Conservation (phyloP, 1,139 yeast species). For the Candida freyschussii region DNA sequence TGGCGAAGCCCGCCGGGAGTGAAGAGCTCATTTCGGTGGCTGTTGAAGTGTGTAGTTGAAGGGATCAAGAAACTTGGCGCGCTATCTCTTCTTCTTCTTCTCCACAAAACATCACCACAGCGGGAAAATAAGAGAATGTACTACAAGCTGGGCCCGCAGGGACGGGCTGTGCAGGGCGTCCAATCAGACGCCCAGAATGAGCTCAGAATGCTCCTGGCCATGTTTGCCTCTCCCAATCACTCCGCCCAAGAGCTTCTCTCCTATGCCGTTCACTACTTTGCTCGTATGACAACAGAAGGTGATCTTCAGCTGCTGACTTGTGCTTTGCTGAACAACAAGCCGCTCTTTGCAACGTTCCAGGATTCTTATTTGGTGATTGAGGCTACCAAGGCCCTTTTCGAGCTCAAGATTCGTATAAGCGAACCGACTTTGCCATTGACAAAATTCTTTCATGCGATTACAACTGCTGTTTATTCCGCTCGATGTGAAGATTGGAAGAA, state of each 20-base stretch:
- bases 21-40: conserved; percentile 24
- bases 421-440: conserved; percentile 56
- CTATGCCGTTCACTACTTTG: conserved; percentile 54
- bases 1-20: conserved; percentile 52
- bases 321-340: conserved; percentile 45
- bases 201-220: conserved; percentile 17
- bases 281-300: conserved; percentile 52
- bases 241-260: conserved; percentile 34
- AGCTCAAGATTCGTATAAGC: conserved; percentile 51
- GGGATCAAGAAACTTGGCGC: neutral
- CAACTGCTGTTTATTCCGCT: conserved; percentile 32
- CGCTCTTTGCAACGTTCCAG: conserved; percentile 33
- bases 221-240: conserved; percentile 9
- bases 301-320: conserved; percentile 50
- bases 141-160: conserved; percentile 32
- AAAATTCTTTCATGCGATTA: conserved; percentile 44
- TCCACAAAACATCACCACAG: neutral
- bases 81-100: conserved; percentile 1
- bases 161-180: conserved; percentile 23
- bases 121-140: too few relatives aligned
- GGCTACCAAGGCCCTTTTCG: conserved; percentile 37
- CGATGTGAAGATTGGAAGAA: conserved; percentile 45
- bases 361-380: conserved; percentile 27
- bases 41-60: neutral
- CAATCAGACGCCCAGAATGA: conserved; percentile 17